Percentiles rank a stretch among this genome's conserved stretches.
These are phyloP conservation scores for Fusarium coffeatum DNA, from an alignment of 2,329 filamentous ascomycete genomes.

Conservation along the genomic window DNA sequence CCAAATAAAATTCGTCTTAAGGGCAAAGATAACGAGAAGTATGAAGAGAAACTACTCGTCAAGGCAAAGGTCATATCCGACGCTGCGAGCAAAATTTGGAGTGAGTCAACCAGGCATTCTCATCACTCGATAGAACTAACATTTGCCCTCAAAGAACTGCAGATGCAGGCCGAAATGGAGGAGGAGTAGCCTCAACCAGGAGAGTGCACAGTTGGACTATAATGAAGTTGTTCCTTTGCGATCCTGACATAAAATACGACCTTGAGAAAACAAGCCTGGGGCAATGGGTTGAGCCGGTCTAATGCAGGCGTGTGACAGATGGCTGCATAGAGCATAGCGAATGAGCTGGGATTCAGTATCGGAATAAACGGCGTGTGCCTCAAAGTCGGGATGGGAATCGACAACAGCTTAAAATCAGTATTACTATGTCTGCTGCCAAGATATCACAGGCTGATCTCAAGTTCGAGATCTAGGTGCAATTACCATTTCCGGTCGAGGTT, in stretches of 20 bases:
- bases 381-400: not conserved
- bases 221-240: not conserved
- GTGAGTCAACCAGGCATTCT: conserved; percentile 54
- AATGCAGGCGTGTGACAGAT: conserved; percentile 19
- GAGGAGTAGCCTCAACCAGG: conserved; percentile 51
- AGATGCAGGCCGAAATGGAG: conserved; percentile 64
- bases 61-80: conserved; percentile 77
- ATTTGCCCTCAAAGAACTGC: conserved; percentile 53
- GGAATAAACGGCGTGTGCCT: conserved; percentile 12
- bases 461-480: conserved; percentile 3
- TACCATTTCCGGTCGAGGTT: not conserved
- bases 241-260: not conserved
- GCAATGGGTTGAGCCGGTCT: conserved; percentile 18
- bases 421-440: not conserved
- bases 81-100: conserved; percentile 77
- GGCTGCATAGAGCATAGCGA: conserved; percentile 16
- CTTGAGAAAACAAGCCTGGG: conserved; percentile 14
- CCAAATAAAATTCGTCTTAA: conserved; percentile 71
- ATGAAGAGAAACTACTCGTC: conserved; percentile 70
- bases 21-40: conserved; percentile 66
- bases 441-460: not conserved
- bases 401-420: conserved; percentile 1
- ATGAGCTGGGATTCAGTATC: conserved; percentile 5
- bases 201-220: not conserved
- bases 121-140: conserved; percentile 8